These are phyloP conservation scores for Arthrobotrys sinensis DNA, from an alignment of 2,329 filamentous ascomycete genomes.

Conservation along the genomic window DNA sequence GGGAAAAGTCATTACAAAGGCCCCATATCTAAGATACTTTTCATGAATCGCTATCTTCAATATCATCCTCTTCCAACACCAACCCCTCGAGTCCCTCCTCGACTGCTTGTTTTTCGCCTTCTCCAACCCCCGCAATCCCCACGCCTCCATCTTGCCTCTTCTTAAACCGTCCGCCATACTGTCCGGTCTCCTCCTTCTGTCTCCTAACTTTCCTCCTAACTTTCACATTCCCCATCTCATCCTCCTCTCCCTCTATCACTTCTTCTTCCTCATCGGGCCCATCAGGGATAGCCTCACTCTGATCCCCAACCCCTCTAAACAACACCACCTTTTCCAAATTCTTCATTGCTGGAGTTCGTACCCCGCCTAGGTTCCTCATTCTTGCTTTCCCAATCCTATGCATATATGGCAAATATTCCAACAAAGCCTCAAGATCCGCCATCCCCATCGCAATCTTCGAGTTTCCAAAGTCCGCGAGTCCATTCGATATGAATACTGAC, in stretches of 20 bases:
- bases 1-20: neutral
- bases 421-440: conserved; percentile 75
- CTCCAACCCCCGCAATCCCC: conserved; percentile 63
- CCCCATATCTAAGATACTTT: neutral
- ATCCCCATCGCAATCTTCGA: conserved; percentile 48
- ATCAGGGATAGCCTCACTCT: conserved; percentile 65
- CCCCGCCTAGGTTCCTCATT: conserved; percentile 64
- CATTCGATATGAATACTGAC: conserved; percentile 76
- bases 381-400: conserved; percentile 73
- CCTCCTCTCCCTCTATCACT: conserved; percentile 68
- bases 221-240: conserved; percentile 60
- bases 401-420: conserved; percentile 91
- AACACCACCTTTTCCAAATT: conserved; percentile 67
- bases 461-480: conserved; percentile 66
- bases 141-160: conserved; percentile 67
- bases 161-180: conserved; percentile 60
- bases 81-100: conserved; percentile 75
- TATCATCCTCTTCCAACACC: conserved; percentile 86
- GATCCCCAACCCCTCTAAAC: conserved; percentile 66
- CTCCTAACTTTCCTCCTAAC: conserved; percentile 62
- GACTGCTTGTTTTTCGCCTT: conserved; percentile 66
- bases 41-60: conserved; percentile 74
- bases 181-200: conserved; percentile 56
- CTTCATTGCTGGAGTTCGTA: conserved; percentile 67
- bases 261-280: conserved; percentile 68